Percentiles rank a stretch among this genome's conserved stretches.
phyloP scores from a whole-genome alignment of 2,329 filamentous ascomycete species.

The Aspergillus aculeatinus region DNA sequence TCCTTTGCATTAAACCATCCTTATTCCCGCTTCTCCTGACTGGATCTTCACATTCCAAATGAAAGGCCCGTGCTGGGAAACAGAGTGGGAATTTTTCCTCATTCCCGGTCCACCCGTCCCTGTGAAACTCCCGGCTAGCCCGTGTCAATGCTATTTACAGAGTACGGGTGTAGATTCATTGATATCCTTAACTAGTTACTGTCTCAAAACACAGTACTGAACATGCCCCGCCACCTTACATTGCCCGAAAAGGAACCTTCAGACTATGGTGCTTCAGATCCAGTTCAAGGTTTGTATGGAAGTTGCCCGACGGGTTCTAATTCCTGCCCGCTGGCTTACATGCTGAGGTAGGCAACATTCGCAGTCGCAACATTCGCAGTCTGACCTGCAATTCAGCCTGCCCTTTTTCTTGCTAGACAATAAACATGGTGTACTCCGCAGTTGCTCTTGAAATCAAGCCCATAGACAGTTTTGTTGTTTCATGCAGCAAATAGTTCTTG shows the following conservation, averaged over 20 bases:
- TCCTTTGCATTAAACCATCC: not conserved
- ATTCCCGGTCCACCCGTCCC: slow-evolving; percentile 6
- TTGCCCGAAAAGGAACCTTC: not conserved
- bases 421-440: too few species aligned
- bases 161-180: not conserved
- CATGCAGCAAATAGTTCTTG: too few species aligned
- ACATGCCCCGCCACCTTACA: not conserved
- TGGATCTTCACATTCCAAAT: slow-evolving; percentile 3
- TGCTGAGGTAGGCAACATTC: too few species aligned
- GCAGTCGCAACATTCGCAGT: too few species aligned
- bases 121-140: not conserved
- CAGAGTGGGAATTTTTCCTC: slow-evolving; percentile 3
- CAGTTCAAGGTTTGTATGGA: not conserved
- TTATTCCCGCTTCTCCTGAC: not conserved
- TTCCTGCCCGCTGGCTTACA: too few species aligned
- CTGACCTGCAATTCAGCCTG: too few species aligned
- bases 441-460: too few species aligned
- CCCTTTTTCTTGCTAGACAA: too few species aligned
- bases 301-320: too few species aligned
- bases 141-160: slow-evolving; percentile 4
- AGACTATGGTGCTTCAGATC: not conserved
- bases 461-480: too few species aligned
- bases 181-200: not conserved
- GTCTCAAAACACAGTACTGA: not conserved
- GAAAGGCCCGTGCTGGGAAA: slow-evolving; percentile 4